A percentile compares a stretch with the other conserved stretches of the same genome.
These are phyloP conservation scores for Nicotiana noctiflora DNA, from an alignment of 257 asterid species.

Conservation along the genomic window DNA sequence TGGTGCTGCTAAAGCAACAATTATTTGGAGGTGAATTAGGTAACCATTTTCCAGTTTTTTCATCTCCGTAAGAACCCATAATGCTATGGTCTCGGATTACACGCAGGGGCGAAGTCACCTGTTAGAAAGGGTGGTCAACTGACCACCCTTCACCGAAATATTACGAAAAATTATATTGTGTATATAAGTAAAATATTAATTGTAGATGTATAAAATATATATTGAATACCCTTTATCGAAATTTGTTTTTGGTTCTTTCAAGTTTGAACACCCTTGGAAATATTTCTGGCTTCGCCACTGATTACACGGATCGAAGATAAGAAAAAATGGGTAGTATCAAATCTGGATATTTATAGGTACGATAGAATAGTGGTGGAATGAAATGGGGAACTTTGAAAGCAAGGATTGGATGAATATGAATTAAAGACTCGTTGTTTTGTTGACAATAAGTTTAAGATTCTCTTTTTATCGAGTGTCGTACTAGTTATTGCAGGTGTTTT, in stretches of 20 bases:
- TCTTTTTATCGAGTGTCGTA: neutral
- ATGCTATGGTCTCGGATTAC: neutral
- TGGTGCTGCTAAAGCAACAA: slow-evolving; percentile 1
- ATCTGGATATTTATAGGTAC: neutral
- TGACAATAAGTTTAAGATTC: neutral
- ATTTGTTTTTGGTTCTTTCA: no score
- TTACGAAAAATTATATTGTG: no score
- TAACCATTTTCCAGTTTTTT: slow-evolving; percentile 14
- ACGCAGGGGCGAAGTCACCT: no score
- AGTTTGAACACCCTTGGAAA: no score
- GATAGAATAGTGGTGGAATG: neutral
- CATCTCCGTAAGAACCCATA: slow-evolving; percentile 34
- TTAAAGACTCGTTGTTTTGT: neutral
- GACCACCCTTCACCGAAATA: no score
- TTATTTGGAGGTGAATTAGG: neutral
- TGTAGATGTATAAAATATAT: no score
- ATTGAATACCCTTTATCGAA: no score
- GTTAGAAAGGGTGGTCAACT: no score
- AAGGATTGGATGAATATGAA: neutral
- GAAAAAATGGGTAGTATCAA: neutral
- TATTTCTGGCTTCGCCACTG: no score
- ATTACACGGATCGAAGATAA: neutral
- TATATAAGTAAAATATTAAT: no score
- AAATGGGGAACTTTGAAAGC: neutral
- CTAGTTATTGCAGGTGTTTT: neutral